Conservation (phyloP, 1,284 basidiomycete genomes). For the Heterobasidion parviporum region DNA sequence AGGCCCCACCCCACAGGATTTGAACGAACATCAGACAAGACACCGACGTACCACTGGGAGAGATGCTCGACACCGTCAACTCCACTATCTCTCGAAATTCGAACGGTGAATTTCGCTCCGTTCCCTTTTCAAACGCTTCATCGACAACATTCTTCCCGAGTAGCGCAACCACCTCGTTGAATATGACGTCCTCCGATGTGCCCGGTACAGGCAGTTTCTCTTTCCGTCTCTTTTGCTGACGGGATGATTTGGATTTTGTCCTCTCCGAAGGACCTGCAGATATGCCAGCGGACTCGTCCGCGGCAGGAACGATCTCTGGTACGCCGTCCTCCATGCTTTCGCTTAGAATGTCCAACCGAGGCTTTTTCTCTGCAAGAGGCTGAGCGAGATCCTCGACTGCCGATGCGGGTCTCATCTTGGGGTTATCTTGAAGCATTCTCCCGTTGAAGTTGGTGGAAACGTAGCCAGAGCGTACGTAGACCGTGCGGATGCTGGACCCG, state of each 20-base stretch:
- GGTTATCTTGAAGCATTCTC: not conserved
- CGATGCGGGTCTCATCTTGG: conserved; percentile 2
- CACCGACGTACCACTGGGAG: conserved; percentile 51
- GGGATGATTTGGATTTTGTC: not conserved
- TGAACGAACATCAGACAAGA: not conserved
- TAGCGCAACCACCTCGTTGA: conserved; percentile 60
- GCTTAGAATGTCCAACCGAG: conserved; percentile 16
- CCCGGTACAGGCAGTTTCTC: conserved; percentile 48
- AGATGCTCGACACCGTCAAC: conserved; percentile 53
- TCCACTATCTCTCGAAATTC: conserved; percentile 55
- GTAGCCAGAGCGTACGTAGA: not conserved
- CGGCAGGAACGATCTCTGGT: not conserved
- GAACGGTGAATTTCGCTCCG: conserved; percentile 55
- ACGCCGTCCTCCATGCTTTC: not conserved
- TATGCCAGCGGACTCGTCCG: not conserved
- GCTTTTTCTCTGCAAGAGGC: conserved; percentile 26
- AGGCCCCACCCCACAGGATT: too few relatives aligned
- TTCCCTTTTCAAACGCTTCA: conserved; percentile 36
- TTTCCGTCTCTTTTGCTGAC: conserved; percentile 17
- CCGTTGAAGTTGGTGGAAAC: not conserved
- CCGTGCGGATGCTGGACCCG: not conserved
- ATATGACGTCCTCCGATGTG: conserved; percentile 70
- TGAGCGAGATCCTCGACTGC: conserved; percentile 2
- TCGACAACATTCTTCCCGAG: conserved; percentile 58
- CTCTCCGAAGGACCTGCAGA: not conserved